phyloP scores from a whole-genome alignment of 192 early-diverging fungal genomes.

The Backusella australiensis region DNA sequence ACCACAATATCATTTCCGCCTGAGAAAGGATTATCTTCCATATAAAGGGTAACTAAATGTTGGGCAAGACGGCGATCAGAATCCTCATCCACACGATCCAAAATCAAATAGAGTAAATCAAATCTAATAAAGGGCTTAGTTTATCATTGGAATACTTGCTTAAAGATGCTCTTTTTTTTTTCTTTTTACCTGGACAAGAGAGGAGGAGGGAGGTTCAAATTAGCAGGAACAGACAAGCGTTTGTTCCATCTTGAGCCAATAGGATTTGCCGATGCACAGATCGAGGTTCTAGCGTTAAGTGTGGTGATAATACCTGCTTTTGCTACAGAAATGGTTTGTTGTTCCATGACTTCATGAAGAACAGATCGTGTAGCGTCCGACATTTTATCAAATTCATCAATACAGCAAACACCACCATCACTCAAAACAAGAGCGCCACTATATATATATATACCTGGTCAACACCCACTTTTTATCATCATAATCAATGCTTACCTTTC shows the following conservation, averaged over 20 bases:
- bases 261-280: slow-evolving; percentile 94
- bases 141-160: not conserved
- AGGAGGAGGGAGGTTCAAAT: slow-evolving; percentile 92
- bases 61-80: slow-evolving; percentile 85
- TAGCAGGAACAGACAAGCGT: slow-evolving; percentile 81
- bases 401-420: slow-evolving; percentile 96
- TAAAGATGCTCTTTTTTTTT: not conserved
- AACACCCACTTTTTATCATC: not conserved
- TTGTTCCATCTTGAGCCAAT: slow-evolving; percentile 92
- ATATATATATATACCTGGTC: too few relatives aligned
- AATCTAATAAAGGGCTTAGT: slow-evolving; percentile 54
- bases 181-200: slow-evolving; percentile 77
- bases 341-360: slow-evolving; percentile 99
- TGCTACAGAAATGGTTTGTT: slow-evolving; percentile 97
- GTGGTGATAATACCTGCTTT: slow-evolving; percentile 99
- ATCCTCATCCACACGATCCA: slow-evolving; percentile 86
- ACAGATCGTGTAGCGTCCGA: slow-evolving; percentile 90
- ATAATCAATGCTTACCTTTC: slow-evolving; percentile 61
- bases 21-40: slow-evolving; percentile 57
- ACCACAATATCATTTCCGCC: slow-evolving; percentile 45
- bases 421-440: slow-evolving; percentile 93
- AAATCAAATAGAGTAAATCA: slow-evolving; percentile 88
- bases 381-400: slow-evolving; percentile 99
- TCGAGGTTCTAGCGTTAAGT: slow-evolving; percentile 94
- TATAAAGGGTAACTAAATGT: slow-evolving; percentile 86